Evolutionary conservation across 139 green algal species (phyloP), one percentile per base, ranked within the genome.

Genomic region (Chlamydomonas schloesseri): DNA sequence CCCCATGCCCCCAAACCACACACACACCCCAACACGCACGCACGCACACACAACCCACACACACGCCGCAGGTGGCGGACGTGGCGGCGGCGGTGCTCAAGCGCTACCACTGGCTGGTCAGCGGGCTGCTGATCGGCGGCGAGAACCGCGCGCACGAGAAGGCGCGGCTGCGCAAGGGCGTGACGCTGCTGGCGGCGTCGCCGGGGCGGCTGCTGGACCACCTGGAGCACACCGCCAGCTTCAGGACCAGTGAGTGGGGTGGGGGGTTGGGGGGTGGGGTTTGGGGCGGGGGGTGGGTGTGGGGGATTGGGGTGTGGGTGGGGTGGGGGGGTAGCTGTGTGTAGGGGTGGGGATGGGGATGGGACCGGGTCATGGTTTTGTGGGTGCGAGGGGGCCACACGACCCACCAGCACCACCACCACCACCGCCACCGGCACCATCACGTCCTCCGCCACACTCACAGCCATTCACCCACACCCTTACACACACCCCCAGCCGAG

Each of bases 111-210:
- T 94, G 91, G 91, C 79, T 94, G 24, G 89, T 93, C 46, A 17
- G 46, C 42, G 79, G 58, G 74, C 64, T 88, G 73, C 47, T 78
- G 6, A 78, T 83, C 33, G 80, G 98, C 33, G 97, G 97, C 5
- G 97, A 99, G 92, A 95, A 98, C 86, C 86, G 94, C 11, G 80
- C 70, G 37, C 97, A 98, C 73, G 98, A 99, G 91, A 99, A 99
- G 93, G 95, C 96, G 36, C 92, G 97, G 36, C 93, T 99, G 89
- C 86, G 96, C n/a, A 98, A 97, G 89, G 97, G 97, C 17, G 88
- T 99, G 31, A 96, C 88, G 29, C 70, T 98, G 31, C 81, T 99
- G 72, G 93, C 97, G 73, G 95, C 95, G 57, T 99, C 96, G 0
- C 97, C 97, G 1, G 96, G 97, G 3, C 82, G 98, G 17, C 92